Evolutionary conservation across 2,329 filamentous ascomycete species (phyloP), one percentile per base, ranked within the genome.

Genomic region (Pleomassaria siparia): DNA sequence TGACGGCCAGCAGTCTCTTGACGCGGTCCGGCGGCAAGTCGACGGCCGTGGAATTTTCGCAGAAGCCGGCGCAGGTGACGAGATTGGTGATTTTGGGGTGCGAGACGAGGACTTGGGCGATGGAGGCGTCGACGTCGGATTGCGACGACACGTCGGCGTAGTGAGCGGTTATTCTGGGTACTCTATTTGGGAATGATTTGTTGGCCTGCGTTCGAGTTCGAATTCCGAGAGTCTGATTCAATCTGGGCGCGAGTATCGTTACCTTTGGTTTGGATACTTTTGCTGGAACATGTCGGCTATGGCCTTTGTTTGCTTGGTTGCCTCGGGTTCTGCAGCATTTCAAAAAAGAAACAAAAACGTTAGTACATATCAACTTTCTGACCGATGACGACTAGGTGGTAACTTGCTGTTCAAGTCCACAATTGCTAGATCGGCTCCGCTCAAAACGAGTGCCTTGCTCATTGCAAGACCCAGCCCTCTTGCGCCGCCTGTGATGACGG

Each of bases 391-490:
- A 59, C 88, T 82, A 72, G 88, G 83, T 76, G 89, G 87, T 57
- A 86, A 84, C 60, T 91, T 87, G 64, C 91, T 85, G 65, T 91
- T 87, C 63, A 86, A 79, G 46, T 91, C 80, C 39, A 84, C 84
- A 73, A 46, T 46, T 11, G 43, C 36, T 18, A 46, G 22, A 18
- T 85, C 84, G 37, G 86, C 84, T 48, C 87, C 87, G 44, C 85
- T 86, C 73, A 91, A 87, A 40, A 85, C 83, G 55, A 87, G 85
- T 46, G 86, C 87, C 51, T 85, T 82, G 42, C 87, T 86, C 85
- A 91, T 91, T 74, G 86, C 79, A 78, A 88, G 88, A 41, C 87
- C 87, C 4, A 91, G 77, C 64, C 87, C 87, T 60, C 87, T 85
- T 51, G 86, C 88, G 69, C 85, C 88, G 63, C 87, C 87, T 66